Base-by-base conservation (phyloP, 2,329 filamentous ascomycete species). In the Rachicladosporium sp. region DNA sequence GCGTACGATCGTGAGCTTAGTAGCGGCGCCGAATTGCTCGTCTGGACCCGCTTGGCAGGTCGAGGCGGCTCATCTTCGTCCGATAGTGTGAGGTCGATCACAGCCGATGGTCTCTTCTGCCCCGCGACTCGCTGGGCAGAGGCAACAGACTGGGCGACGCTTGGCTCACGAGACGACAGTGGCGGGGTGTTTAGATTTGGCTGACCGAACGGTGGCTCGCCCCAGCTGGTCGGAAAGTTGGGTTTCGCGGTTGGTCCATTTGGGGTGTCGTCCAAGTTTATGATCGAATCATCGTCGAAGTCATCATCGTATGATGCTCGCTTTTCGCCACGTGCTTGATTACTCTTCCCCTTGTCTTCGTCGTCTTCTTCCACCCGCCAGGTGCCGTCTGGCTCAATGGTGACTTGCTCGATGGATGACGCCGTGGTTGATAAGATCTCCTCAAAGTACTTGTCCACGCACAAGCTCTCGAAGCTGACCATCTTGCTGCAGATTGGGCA, bases 401-500 rank as follows among this genome's bases (percentile, higher is more conserved):
- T 88, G 19, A 96, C 87, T 50, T 93, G 83, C 41, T 95, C 87
- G 1, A 80, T 68, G 12, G 74, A 77, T 31, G 69, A 70, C 0
- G 78, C 64, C 0, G 89, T 94, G 29, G 74, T 78, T 40, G 74
- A 69, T 19, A 98, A 65, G 40, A 98, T 95, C 47, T 94, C 82
- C 53, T 81, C 78, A 10, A 94, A 87, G 57, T 93, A 94, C 54
- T 91, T 82, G 50, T 98, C 91, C 23, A 96, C 77, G 8, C 85
- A 86, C 13, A 98, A 66, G 35, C 75, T 78, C 37, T 89, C 82
- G 59, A 85, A 98, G 0, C 79, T 76, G 1, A 87, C 80, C 0
- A 75, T 64, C 54, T 88, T 93, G 60, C 81, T 89, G 66, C 91
- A 98, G 13, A 95, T 80, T 1, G 91, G 91, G 54, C 91, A 98